phyloP scores from a whole-genome alignment of 768 basidiomycete genomes.

The Auriculariales sp. region DNA sequence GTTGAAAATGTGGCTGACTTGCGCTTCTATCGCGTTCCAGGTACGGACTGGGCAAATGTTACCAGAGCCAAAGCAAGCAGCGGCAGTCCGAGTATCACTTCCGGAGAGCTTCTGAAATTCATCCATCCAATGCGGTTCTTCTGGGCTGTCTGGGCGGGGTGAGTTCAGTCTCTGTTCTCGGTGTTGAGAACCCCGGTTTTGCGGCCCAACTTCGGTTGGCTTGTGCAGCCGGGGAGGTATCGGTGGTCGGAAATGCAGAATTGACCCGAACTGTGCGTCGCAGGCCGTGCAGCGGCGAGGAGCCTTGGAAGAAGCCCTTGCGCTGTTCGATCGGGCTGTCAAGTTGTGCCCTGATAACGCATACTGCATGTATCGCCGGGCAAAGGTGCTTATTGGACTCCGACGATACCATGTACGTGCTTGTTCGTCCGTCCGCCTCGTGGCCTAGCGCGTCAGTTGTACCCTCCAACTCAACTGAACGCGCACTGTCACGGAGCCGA shows the following conservation, averaged over 20 bases:
- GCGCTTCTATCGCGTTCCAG: too few species aligned
- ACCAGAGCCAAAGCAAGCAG: slow-evolving; percentile 85
- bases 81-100: slow-evolving; percentile 94
- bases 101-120: slow-evolving; percentile 80
- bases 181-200: not conserved
- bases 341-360: slow-evolving; percentile 74
- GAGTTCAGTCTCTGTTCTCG: slow-evolving; percentile 20
- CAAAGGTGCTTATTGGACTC: slow-evolving; percentile 78
- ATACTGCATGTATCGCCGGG: slow-evolving; percentile 85
- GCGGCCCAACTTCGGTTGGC: not conserved
- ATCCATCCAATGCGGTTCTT: slow-evolving; percentile 90
- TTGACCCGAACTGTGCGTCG: not conserved
- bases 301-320: slow-evolving; percentile 59
- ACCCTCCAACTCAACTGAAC: not conserved
- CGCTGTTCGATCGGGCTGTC: slow-evolving; percentile 70
- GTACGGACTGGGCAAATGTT: slow-evolving; percentile 98
- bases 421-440: not conserved
- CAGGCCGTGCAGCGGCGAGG: slow-evolving; percentile 84
- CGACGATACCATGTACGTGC: slow-evolving; percentile 64
- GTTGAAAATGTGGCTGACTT: slow-evolving; percentile 15
- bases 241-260: not conserved
- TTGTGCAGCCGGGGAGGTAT: not conserved
- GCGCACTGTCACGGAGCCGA: not conserved
- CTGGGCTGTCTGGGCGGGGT: slow-evolving; percentile 95
- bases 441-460: not conserved